A percentile compares a stretch with the other conserved stretches of the same genome.
phyloP scores from a whole-genome alignment of 148 eudicot species.

The Mesembryanthemum crystallinum region DNA sequence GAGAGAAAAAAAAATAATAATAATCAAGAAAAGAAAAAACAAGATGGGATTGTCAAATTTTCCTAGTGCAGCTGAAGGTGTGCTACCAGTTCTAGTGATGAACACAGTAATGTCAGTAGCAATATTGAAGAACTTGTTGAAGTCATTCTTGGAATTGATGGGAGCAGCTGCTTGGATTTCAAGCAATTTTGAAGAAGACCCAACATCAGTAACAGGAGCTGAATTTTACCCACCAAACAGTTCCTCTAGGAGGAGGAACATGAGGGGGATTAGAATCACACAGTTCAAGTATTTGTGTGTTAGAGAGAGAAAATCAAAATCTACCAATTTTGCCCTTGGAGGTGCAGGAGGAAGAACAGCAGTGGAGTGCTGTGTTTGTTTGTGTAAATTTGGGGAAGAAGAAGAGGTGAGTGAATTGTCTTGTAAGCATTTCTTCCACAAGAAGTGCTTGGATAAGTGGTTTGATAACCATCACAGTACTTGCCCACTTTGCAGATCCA shows the following conservation, averaged over 20 bases:
- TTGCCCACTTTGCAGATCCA: conserved; percentile 83
- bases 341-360: background rate
- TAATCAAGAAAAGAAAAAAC: no score
- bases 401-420: conserved; percentile 68
- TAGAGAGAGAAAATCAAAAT: background rate
- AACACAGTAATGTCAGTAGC: conserved; percentile 53
- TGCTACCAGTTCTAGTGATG: conserved; percentile 56
- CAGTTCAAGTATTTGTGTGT: conserved; percentile 32
- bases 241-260: background rate
- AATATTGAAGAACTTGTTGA: conserved; percentile 46
- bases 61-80: conserved; percentile 53
- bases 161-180: conserved; percentile 22
- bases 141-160: conserved; percentile 35
- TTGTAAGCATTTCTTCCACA: conserved; percentile 86
- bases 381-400: conserved; percentile 51
- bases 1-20: background rate
- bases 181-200: conserved; percentile 29
- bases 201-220: conserved; percentile 12
- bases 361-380: conserved; percentile 55
- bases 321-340: conserved; percentile 6
- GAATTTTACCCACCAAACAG: conserved; percentile 13
- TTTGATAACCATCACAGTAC: conserved; percentile 55
- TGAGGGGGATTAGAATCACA: conserved; percentile 33
- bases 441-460: conserved; percentile 67
- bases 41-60: conserved; percentile 62